Evolutionary conservation across 129 eudicot species (phyloP), one percentile per base, ranked within the genome.

Genomic region (Centaurea solstitialis): DNA sequence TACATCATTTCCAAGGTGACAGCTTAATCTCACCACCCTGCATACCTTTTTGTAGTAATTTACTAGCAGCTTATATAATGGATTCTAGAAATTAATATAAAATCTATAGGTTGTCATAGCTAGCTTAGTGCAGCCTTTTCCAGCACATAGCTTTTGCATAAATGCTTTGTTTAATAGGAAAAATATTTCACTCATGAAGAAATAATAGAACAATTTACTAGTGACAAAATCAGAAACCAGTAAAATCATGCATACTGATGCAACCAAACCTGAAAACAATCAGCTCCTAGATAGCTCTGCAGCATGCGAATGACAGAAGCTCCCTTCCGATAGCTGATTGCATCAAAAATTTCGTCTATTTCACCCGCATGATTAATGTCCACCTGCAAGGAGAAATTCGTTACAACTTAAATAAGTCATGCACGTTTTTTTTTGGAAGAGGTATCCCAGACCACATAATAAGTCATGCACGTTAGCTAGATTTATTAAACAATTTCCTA

Each of bases 301-400:
- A 96, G 81, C 99, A 96, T 96, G 68, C 99, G 92, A 71, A 96
- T 96, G 76, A 96, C 98, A 47, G 98, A 91, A 75, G 98, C 99
- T 57, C 99, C 99, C 86, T 96, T 96, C 64, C 94, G 86, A 71
- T 96, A 96, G 71, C 98, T 93, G 72, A 93, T 96, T 75, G 98
- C 95, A 87, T 96, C 99, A 88, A 96, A 96, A 78, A 96, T 93
- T 85, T 96, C 99, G 87, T 96, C 98, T 70, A 96, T 91, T 84
- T 96, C 98, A 59, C 86, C 68, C 0, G 97, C 99, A 93, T 96
- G 99, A 86, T 96, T 96, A 12, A 96, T 78, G 38, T 96, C 99
- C 71, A 96, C 99, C 99, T 96, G 90, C 38, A 84, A 77, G 50
- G 21, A 53, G 28, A 72, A 33, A 57, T 22, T 43, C 20, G 57